Evolutionary conservation across 768 basidiomycete genomes (phyloP), one percentile per base, ranked within the genome.

Genomic region (Phlebiopsis gigantea): DNA sequence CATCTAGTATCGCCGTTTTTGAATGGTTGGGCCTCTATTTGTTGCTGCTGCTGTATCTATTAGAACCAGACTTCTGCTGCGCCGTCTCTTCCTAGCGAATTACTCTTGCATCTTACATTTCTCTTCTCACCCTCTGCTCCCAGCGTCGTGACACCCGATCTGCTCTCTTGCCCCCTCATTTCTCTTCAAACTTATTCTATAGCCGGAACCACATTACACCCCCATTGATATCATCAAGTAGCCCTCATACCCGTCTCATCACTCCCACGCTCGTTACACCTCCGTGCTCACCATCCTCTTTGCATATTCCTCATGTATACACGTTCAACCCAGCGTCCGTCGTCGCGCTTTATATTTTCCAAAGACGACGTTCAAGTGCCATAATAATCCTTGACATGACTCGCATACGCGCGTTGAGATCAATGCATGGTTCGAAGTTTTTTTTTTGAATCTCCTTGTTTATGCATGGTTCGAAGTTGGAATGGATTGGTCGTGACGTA

Each of bases 111-210:
- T 17, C 34, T 39, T 39, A 17, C 34, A 12, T 39, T 39, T 52
- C 31, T 1, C 26, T 54, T 28, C 25, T 29, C n/a, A 14, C 26
- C 39, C 28, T 39, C n/a, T 47, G 28, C 30, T 41, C n/a, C 31
- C 46, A 39, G 54, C 54, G 46, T 41, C 31, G 46, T 56, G 55
- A 48, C 55, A 50, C 46, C 55, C 26, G n/a, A 10, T 17, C 28
- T 17, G n/a, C 28, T n/a, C 6, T 21, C 10, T 28, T 5, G 12
- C 5, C 21, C n/a, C 21, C 29, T 29, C 17, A n/a, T 48, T 26
- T 28, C 29, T 30, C 26, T 48, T 48, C 28, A 48, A 14, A 15
- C 47, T 48, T 48, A 48, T 48, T 48, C 28, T 48, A 48, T 30
- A 26, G 47, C 29, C 47, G 47, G 47, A 30, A 21, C 19, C 44